Conservation (phyloP, 495 filamentous ascomycete species). For the Lepraria neglecta region DNA sequence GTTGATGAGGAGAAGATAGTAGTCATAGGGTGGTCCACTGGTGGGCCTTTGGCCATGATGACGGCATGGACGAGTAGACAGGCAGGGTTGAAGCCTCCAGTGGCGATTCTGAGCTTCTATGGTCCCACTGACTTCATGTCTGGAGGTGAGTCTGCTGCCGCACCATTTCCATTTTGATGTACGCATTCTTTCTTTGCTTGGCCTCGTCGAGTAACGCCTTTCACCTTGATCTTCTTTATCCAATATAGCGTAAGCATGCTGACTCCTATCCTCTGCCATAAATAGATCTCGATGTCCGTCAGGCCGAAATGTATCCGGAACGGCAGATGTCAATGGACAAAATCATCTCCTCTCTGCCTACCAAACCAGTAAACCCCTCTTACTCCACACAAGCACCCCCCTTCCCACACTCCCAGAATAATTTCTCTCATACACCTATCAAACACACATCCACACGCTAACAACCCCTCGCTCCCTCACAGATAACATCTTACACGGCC, state of each 20-base stretch:
- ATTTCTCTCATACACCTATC: not conserved
- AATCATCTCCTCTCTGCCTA: constrained; percentile 15
- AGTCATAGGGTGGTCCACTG: constrained; percentile 52
- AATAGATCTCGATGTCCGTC: constrained; percentile 17
- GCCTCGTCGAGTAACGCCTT: no score
- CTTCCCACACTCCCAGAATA: no score
- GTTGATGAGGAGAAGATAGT: constrained; percentile 39
- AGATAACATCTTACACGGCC: constrained; percentile 14
- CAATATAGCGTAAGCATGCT: not conserved
- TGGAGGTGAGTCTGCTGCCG: constrained; percentile 21
- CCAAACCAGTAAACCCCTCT: constrained; percentile 15
- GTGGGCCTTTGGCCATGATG: constrained; percentile 46
- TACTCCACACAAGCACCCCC: no score
- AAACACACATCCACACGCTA: not conserved
- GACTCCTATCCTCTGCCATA: not conserved
- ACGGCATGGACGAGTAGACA: constrained; percentile 36
- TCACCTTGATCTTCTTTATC: not conserved
- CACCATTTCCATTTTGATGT: no score
- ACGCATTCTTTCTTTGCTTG: no score
- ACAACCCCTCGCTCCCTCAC: not conserved
- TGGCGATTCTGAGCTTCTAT: constrained; percentile 46
- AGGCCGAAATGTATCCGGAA: constrained; percentile 21
- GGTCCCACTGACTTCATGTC: constrained; percentile 37
- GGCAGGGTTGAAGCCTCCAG: constrained; percentile 34
- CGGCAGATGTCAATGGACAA: constrained; percentile 17